Base-by-base conservation (phyloP, 2,329 filamentous ascomycete genomes). In the Ophiognomonia clavigignenti-juglandacearum region DNA sequence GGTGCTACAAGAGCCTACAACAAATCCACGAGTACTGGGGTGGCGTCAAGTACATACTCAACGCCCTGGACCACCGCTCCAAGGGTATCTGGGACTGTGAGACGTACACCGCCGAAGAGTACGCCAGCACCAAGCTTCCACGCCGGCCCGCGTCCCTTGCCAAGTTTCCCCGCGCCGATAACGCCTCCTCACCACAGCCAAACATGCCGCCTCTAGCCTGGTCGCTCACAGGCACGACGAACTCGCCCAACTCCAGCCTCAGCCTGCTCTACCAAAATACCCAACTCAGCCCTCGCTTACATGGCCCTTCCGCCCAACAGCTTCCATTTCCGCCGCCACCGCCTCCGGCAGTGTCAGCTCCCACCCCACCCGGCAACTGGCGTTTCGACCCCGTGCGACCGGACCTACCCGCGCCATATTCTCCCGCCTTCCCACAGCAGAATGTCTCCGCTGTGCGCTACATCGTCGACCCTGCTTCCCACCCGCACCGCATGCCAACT, bases 11-110 rank as follows among this genome's bases (percentile, higher is more conserved):
- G 59, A 88, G 88, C 0, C 66, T 95, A 10, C 82, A 91, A 56
- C 83, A 88, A 38, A 71, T 95, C n/a, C 82, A 93, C 55, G 76
- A 77, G 1, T 93, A 93, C 60, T 95, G 89, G 89, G 86, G 86
- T 29, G 89, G 89, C 7, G 85, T 88, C 22, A 85, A 87, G 48
- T 95, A 95, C 61, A 95, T 95, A 32, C 68, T 95, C 31, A 92
- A 87, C 0, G 88, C 89, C 0, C 70, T 95, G 10, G 88, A 95
- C 56, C 89, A 95, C 57, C 93, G 93, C 62, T 83, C 88, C 13
- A 89, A 92, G 61, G 89, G 89, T 1, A 88, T 92, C 31, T 87
- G 85, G 65, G 88, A 95, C 58, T 89, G 77, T 50, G 80, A 83
- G 59, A 82, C 78, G 0, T 82, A 75, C 53, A 82, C 78, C 0